Base-by-base conservation (phyloP, 1,284 basidiomycete species). In the Ustilago lituana region DNA sequence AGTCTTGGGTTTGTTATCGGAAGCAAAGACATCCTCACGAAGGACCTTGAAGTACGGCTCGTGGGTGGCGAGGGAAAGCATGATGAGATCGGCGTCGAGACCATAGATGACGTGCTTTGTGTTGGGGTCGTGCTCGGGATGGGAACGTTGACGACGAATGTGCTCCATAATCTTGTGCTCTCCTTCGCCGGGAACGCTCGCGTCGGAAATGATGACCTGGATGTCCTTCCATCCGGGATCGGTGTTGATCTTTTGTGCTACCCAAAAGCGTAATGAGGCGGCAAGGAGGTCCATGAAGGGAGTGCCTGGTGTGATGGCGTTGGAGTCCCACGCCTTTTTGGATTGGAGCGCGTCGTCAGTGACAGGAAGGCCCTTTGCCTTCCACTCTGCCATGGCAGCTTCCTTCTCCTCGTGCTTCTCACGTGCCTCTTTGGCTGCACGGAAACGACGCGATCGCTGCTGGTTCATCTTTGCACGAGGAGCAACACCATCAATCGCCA, bases 121-220 rank as follows among this genome's bases (percentile, higher is more conserved):
- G 81, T 99, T 98, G 26, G 96, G 90, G 83, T 98, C 91, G 84
- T 98, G 91, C 11, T 89, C 90, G 29, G 89, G 87, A 79, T 96
- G 91, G 43, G 87, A 86, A 45, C 96, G 87, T 79, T 97, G 94
- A 44, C 94, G 87, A 59, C 96, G 87, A 71, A 99, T 96, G 83
- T 89, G 97, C 81, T 98, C 96, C 93, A 99, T 98, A 74, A 99
- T 98, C 85, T 99, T 99, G 85, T 99, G 96, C 83, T 99, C 96
- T 80, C 96, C 96, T 84, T 99, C 96, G 70, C 95, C 95, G 1
- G 95, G 95, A 10, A 98, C 96, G 55, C 91, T 90, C 2, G 95
- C 93, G 76, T 98, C 96, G 2, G 96, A 98, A 63, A 99, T 93
- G 71, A 98, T 90, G 66, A 99, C 91, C 86, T 98, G 55, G 19